Evolutionary conservation across 345 rosid genomes (phyloP).

Genomic region (Noccaea bulbosa): DNA sequence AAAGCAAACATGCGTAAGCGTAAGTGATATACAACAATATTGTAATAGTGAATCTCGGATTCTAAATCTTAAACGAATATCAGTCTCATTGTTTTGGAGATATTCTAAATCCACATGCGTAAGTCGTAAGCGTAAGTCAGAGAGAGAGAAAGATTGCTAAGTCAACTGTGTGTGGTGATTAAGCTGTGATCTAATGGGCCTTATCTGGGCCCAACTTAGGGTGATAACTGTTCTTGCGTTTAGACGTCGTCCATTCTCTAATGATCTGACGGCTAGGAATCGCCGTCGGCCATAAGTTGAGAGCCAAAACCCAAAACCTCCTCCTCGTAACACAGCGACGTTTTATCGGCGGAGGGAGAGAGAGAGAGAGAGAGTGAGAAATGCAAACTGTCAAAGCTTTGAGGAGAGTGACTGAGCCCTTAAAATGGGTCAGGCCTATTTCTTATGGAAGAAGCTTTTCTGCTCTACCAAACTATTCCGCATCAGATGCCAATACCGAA

Average conservation of each 20-base stretch:
- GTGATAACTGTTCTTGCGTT: not conserved
- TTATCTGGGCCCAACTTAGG: constrained; percentile 20
- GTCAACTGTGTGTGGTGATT: not conserved
- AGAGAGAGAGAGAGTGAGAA: constrained; percentile 35
- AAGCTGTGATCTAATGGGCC: constrained; percentile 30
- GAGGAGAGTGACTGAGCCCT: constrained; percentile 43
- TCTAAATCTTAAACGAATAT: not conserved
- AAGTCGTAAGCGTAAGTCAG: not conserved
- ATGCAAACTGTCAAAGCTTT: constrained; percentile 64
- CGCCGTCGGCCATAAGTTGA: constrained; percentile 35
- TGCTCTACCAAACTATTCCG: constrained; percentile 63
- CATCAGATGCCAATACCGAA: constrained; percentile 48
- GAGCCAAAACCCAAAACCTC: constrained; percentile 43
- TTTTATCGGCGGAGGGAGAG: constrained; percentile 19
- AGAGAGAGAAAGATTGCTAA: too few species aligned
- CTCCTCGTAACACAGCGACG: constrained; percentile 18
- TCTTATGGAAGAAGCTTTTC: constrained; percentile 57
- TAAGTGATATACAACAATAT: too few species aligned
- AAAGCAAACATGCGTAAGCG: too few species aligned
- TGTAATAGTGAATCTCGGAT: too few species aligned
- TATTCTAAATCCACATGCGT: not conserved
- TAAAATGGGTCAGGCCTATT: constrained; percentile 46
- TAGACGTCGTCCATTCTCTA: not conserved
- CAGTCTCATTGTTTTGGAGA: not conserved
- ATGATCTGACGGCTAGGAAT: constrained; percentile 41